These are phyloP conservation scores for Dicorynia guianensis DNA, from an alignment of 306 rosid genomes.

Conservation along the genomic window DNA sequence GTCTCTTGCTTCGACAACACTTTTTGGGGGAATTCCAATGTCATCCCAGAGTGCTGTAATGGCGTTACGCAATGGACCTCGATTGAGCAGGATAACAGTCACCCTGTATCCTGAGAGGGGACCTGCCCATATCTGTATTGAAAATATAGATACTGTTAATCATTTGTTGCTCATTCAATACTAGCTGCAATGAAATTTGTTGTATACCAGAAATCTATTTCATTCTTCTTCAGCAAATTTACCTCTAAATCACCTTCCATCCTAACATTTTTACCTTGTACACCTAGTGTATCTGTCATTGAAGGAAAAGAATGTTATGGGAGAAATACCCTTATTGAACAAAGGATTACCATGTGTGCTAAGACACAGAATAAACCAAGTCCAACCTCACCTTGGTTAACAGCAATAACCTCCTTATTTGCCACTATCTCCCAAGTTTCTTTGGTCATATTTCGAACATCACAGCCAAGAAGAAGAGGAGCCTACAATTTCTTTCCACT, in stretches of 20 bases:
- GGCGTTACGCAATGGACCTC: conserved; percentile 47
- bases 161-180: conserved; percentile 5
- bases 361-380: not conserved
- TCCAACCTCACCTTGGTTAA: conserved; percentile 74
- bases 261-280: conserved; percentile 90
- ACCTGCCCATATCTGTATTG: conserved; percentile 88
- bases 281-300: conserved; percentile 74
- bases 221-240: not conserved
- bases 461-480: conserved; percentile 98
- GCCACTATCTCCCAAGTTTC: conserved; percentile 70
- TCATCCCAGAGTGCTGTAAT: conserved; percentile 85
- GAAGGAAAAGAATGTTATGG: not conserved
- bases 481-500: conserved; percentile 62
- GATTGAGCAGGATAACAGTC: conserved; percentile 72
- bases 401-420: conserved; percentile 80
- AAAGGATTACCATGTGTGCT: conserved; percentile 1
- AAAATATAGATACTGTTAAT: not conserved
- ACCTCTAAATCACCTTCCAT: conserved; percentile 91
- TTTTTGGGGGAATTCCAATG: conserved; percentile 73
- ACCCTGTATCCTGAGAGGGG: conserved; percentile 81
- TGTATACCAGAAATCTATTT: not conserved
- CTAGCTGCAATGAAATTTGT: not conserved
- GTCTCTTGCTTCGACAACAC: conserved; percentile 77
- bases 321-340: not conserved
- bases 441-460: conserved; percentile 75